Conservation (phyloP, 2,329 filamentous ascomycete genomes). For the Pseudogymnoascus sp. region DNA sequence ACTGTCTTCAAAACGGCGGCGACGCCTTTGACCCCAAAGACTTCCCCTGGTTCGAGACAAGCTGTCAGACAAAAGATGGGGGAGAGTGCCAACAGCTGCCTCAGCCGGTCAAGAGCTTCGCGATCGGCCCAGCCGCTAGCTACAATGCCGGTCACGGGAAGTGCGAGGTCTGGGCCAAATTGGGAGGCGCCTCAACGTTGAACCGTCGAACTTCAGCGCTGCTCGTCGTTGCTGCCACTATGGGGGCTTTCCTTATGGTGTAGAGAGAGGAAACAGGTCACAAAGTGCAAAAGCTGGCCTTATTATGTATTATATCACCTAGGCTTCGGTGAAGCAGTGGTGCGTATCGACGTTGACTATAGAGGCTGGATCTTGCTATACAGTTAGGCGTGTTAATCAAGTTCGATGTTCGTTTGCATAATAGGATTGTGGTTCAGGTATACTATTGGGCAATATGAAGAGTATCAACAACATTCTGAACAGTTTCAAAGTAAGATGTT, state of each 20-base stretch:
- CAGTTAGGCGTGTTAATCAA: background rate
- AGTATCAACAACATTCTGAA: background rate
- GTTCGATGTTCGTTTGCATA: background rate
- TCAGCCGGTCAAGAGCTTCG: background rate
- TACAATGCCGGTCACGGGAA: background rate
- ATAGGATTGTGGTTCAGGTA: background rate
- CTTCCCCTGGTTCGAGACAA: conserved; percentile 2
- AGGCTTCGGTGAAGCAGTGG: background rate
- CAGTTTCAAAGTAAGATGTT: background rate
- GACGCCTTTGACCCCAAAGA: background rate
- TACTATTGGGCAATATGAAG: background rate
- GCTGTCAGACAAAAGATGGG: background rate
- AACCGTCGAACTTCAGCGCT: background rate
- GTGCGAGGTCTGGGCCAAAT: background rate
- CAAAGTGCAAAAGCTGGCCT: background rate
- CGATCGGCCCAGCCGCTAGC: background rate
- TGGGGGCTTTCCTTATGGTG: background rate
- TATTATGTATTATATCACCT: background rate
- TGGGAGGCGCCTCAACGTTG: background rate
- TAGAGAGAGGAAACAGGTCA: background rate
- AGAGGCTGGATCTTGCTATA: background rate
- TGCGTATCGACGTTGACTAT: background rate
- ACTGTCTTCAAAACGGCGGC: background rate
- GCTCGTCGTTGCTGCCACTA: background rate
- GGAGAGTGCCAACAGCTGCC: background rate